phyloP scores from a whole-genome alignment of 2,329 filamentous ascomycete genomes.

The Trichoderma atrobrunneum region DNA sequence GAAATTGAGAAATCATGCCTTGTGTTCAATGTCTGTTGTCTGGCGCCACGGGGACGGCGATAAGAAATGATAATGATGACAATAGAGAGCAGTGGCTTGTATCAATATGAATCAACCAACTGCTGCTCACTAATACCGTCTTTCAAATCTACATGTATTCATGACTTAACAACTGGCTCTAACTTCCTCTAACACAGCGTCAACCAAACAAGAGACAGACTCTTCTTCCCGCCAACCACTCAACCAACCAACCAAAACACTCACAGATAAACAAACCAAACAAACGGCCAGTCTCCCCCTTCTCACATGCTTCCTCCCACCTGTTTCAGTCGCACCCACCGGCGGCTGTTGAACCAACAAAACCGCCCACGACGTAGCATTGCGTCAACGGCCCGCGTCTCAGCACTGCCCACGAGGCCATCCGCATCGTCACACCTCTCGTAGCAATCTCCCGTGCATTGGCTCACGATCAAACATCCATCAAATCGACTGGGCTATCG shows the following conservation, averaged over 20 bases:
- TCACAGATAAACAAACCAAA: background rate
- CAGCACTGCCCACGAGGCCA: constrained; percentile 3
- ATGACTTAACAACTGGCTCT: background rate
- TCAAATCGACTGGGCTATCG: background rate
- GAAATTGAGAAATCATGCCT: background rate
- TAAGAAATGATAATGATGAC: background rate
- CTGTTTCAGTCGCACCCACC: constrained; percentile 13
- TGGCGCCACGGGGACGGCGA: background rate
- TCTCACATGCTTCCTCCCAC: constrained; percentile 11
- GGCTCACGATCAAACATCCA: background rate
- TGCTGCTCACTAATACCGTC: background rate
- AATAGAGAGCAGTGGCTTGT: background rate
- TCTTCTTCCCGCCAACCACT: no score
- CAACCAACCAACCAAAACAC: background rate
- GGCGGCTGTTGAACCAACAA: constrained; percentile 15
- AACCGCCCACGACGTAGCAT: background rate
- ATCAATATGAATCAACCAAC: background rate
- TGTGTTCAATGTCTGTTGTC: background rate
- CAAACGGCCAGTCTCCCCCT: background rate
- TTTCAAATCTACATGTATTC: no score
- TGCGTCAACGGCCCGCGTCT: background rate
- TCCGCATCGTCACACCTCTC: background rate
- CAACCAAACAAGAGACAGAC: background rate
- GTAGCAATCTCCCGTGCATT: background rate
- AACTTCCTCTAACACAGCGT: background rate